Conservation (phyloP, 139 green algal genomes). For the Axilococcus clingmanii region DNA sequence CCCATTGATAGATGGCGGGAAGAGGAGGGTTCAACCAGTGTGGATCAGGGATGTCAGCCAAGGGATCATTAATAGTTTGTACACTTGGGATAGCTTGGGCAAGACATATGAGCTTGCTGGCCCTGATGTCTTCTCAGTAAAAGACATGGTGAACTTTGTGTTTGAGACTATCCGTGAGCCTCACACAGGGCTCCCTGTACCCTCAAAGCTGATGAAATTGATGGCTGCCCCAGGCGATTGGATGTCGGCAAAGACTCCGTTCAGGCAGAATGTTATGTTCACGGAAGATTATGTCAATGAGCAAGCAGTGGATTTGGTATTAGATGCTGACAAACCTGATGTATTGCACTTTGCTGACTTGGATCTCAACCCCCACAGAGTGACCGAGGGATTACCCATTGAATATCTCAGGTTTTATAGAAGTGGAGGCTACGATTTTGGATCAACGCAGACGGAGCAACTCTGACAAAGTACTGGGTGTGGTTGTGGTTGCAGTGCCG, state of each 20-base stretch:
- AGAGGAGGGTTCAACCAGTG: slow-evolving; percentile 43
- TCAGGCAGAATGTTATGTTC: slow-evolving; percentile 39
- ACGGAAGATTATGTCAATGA: slow-evolving; percentile 59
- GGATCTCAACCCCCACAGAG: slow-evolving; percentile 40
- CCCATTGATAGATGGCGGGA: slow-evolving; percentile 67
- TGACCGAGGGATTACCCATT: slow-evolving; percentile 63
- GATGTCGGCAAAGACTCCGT: slow-evolving; percentile 10
- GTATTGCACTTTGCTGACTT: slow-evolving; percentile 50
- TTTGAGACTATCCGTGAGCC: slow-evolving; percentile 43
- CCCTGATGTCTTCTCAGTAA: slow-evolving; percentile 62
- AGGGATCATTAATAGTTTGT: slow-evolving; percentile 47
- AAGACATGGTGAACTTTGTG: slow-evolving; percentile 27
- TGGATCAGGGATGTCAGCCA: slow-evolving; percentile 61
- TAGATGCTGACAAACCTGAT: slow-evolving; percentile 3
- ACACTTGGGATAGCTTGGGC: slow-evolving; percentile 44
- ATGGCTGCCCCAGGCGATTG: slow-evolving; percentile 19
- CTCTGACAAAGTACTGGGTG: too few species aligned
- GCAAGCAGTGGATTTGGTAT: slow-evolving; percentile 11
- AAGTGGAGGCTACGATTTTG: slow-evolving; percentile 59
- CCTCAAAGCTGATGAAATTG: slow-evolving; percentile 16
- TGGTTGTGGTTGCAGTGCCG: neutral
- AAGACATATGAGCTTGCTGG: slow-evolving; percentile 81
- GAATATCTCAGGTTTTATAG: slow-evolving; percentile 67
- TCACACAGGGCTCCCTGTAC: slow-evolving; percentile 16
- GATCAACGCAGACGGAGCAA: slow-evolving; percentile 6